Evolutionary conservation across 192 early-diverging fungal genomes (phyloP).

Genomic region (Umbelopsis sp.): DNA sequence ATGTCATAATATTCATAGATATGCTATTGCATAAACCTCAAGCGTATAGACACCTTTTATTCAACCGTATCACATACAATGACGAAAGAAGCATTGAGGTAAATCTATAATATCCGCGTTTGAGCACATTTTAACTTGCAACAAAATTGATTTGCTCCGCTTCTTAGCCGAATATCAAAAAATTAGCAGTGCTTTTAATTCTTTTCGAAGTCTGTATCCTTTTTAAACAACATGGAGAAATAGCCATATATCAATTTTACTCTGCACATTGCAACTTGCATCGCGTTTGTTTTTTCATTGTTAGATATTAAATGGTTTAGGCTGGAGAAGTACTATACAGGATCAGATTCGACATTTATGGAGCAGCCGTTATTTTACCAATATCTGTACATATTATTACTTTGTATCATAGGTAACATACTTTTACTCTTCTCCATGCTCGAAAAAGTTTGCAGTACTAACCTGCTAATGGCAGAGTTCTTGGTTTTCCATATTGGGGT

Average conservation of each 20-base stretch:
- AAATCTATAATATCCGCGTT: constrained; percentile 16
- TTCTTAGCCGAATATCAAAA: constrained; percentile 64
- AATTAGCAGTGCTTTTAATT: constrained; percentile 78
- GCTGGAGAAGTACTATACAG: constrained; percentile 69
- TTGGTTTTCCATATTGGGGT: constrained; percentile 60
- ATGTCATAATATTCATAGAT: constrained; percentile 87
- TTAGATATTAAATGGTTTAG: constrained; percentile 88
- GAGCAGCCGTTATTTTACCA: constrained; percentile 67
- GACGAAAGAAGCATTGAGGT: constrained; percentile 37
- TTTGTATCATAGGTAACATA: constrained; percentile 66
- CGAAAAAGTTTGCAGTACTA: not conserved
- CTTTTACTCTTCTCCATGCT: not conserved
- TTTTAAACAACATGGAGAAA: constrained; percentile 14
- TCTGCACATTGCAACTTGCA: constrained; percentile 1
- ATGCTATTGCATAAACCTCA: constrained; percentile 88
- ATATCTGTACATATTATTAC: constrained; percentile 74
- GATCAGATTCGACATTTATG: constrained; percentile 60
- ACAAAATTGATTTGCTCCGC: not conserved
- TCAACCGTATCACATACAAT: constrained; percentile 72
- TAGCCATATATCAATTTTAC: not conserved
- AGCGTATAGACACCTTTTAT: constrained; percentile 85
- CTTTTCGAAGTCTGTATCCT: constrained; percentile 84
- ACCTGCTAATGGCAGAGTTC: constrained; percentile 49
- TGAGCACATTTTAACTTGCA: not conserved
- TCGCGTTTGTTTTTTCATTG: not conserved